Base-by-base conservation (phyloP, 2,329 filamentous ascomycete species). In the Tolypocladium tropicale region DNA sequence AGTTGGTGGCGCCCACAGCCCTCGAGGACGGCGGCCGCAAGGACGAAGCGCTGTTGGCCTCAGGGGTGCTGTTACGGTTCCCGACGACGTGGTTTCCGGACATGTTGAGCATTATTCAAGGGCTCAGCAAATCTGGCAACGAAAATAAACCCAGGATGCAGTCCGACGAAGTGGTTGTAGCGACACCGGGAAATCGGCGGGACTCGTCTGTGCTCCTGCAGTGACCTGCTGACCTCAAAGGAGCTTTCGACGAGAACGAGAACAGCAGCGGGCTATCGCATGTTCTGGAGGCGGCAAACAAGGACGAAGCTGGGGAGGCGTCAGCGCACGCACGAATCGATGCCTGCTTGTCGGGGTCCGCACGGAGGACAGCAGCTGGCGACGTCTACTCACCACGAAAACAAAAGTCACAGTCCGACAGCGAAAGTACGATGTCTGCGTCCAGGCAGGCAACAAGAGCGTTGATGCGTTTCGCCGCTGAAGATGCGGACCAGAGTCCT, bases 61-160 rank as follows among this genome's bases (percentile, higher is more conserved):
- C 94, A 55, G 94, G 94, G 50, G 93, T 97, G 80, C 92, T 97
- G 76, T 97, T 97, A 67, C 94, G 88, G 76, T 97, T 97, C 64
- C 84, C 84, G 71, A 86, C 82, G 62, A 83, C 76, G 69, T 84
- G 82, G 68, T 79, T 86, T 65, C 85, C 84, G 72, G 88, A 83
- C 81, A 85, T 84, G 60, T 79, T 81, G 74, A 78, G 72, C 78
- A 81, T 80, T 65, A 62, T 72, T 59, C 50, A 55, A 55, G 56
- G 50, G 55, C 18, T 39, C 50, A 53, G 53, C 51, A 56, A 54
- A 56, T 46, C 58, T n/a, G 14, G 37, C 53, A 52, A 57, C 53
- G 52, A 55, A 53, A 53, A 48, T 21, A 41, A 57, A 25, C 33
- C 18, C 28, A 32, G 46, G 46, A 16, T 16, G 14, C 25, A 9